Evolutionary conservation across 2,329 filamentous ascomycete species (phyloP).

Genomic region (Bipolaris sorokiniana): DNA sequence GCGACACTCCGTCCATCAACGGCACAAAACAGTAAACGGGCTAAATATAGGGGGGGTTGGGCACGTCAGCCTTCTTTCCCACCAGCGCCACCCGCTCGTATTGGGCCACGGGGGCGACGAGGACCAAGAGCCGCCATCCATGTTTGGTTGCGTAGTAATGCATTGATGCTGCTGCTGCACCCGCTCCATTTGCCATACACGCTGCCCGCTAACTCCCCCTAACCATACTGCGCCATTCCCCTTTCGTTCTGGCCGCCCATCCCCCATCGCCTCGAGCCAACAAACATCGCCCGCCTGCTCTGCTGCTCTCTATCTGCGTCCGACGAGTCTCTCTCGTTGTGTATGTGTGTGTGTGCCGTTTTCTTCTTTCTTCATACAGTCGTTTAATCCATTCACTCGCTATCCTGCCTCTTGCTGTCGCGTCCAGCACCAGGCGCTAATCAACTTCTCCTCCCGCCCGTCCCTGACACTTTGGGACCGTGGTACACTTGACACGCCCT

Average conservation of each 20-base stretch:
- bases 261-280: conserved; percentile 31
- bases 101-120: conserved; percentile 22
- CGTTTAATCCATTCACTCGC: conserved; percentile 35
- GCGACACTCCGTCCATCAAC: background rate
- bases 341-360: conserved; percentile 13
- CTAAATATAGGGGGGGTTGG: conserved; percentile 29
- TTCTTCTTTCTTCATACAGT: conserved; percentile 35
- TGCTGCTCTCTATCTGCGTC: conserved; percentile 21
- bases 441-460: background rate
- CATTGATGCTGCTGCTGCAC: conserved; percentile 9
- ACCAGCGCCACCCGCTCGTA: conserved; percentile 26
- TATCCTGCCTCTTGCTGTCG: conserved; percentile 18
- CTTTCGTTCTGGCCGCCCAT: conserved; percentile 27
- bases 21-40: conserved; percentile 11
- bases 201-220: conserved; percentile 19
- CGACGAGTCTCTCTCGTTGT: conserved; percentile 19
- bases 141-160: conserved; percentile 19
- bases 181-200: background rate
- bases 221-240: conserved; percentile 22
- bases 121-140: conserved; percentile 25
- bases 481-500: conserved; percentile 26
- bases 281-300: conserved; percentile 21
- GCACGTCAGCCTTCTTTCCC: conserved; percentile 1
- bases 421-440: conserved; percentile 1
- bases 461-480: conserved; percentile 6